These are phyloP conservation scores for Glaciozyma martinii DNA, from an alignment of 768 basidiomycete species.

Conservation along the genomic window DNA sequence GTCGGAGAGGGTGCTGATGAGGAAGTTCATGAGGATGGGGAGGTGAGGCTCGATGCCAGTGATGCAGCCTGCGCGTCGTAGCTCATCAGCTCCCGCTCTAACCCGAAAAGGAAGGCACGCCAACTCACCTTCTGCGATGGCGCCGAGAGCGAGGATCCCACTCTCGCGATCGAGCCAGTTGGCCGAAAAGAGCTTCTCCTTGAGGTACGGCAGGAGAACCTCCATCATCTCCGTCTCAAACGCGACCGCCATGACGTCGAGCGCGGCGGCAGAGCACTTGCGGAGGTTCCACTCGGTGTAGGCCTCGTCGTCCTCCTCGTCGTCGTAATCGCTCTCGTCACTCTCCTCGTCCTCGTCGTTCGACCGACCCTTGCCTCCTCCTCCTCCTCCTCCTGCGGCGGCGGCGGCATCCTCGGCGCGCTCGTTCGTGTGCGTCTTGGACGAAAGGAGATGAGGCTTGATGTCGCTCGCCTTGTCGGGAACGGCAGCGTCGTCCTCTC, in stretches of 20 bases:
- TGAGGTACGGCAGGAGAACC: constrained; percentile 76
- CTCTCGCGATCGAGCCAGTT: constrained; percentile 95
- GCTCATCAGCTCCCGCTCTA: neutral
- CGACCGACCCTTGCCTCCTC: constrained; percentile 12
- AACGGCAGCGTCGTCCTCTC: constrained; percentile 68
- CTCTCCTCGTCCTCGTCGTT: constrained; percentile 79
- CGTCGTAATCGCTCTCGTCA: constrained; percentile 74
- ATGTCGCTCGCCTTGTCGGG: constrained; percentile 94
- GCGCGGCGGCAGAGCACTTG: constrained; percentile 93
- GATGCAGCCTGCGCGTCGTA: constrained; percentile 66
- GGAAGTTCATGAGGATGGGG: constrained; percentile 82
- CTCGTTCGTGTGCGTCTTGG: constrained; percentile 74
- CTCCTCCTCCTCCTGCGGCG: constrained; percentile 5
- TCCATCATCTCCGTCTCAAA: constrained; percentile 83
- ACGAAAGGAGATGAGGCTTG: constrained; percentile 78
- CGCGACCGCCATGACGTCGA: constrained; percentile 90
- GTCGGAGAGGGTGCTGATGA: constrained; percentile 82
- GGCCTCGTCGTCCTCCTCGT: constrained; percentile 92
- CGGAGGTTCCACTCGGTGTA: constrained; percentile 97
- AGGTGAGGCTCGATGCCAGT: constrained; percentile 90
- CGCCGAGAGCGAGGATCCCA: constrained; percentile 88
- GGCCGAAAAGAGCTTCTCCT: constrained; percentile 81
- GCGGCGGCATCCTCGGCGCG: constrained; percentile 47
- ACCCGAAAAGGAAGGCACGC: neutral
- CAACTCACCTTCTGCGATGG: constrained; percentile 87